A percentile compares a stretch with the other conserved stretches of the same genome.
phyloP scores from a whole-genome alignment of 2,329 filamentous ascomycete species.

The Colletotrichum graminicola region DNA sequence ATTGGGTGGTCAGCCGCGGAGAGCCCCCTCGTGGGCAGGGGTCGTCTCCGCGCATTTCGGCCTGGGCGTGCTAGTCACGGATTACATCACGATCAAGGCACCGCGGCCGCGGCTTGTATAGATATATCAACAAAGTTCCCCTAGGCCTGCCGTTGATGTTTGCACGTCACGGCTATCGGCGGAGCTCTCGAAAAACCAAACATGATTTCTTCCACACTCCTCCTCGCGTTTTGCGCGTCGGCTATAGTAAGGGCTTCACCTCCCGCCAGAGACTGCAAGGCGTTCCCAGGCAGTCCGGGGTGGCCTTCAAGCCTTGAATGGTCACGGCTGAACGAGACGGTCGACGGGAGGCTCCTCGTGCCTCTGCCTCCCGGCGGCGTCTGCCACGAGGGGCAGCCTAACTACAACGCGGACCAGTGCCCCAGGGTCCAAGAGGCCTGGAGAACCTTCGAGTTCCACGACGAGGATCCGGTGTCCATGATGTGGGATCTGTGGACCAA shows the following conservation, averaged over 20 bases:
- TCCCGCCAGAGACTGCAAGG: constrained; percentile 55
- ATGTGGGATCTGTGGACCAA: constrained; percentile 61
- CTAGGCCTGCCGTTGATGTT: not conserved
- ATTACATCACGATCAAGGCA: not conserved
- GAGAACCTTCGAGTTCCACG: constrained; percentile 50
- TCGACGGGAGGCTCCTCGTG: constrained; percentile 57
- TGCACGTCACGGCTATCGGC: not conserved
- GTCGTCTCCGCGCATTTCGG: not conserved
- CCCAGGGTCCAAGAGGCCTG: constrained; percentile 31
- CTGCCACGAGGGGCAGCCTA: constrained; percentile 55
- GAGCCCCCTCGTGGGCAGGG: no score
- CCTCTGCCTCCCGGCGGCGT: constrained; percentile 59
- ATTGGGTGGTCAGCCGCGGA: not conserved
- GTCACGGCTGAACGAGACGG: constrained; percentile 59
- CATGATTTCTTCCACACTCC: constrained; percentile 6
- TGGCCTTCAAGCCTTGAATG: constrained; percentile 64
- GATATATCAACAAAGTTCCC: not conserved
- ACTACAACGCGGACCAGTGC: constrained; percentile 52
- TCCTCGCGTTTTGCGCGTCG: not conserved
- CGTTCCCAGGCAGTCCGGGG: constrained; percentile 57
- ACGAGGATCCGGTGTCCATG: constrained; percentile 50
- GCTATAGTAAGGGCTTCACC: not conserved
- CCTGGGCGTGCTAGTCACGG: not conserved
- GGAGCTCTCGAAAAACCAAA: not conserved
- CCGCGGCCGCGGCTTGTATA: not conserved